A percentile compares a stretch with the other conserved stretches of the same genome.
These are phyloP conservation scores for Plectranthus barbatus DNA, from an alignment of 257 asterid species.

Conservation along the genomic window DNA sequence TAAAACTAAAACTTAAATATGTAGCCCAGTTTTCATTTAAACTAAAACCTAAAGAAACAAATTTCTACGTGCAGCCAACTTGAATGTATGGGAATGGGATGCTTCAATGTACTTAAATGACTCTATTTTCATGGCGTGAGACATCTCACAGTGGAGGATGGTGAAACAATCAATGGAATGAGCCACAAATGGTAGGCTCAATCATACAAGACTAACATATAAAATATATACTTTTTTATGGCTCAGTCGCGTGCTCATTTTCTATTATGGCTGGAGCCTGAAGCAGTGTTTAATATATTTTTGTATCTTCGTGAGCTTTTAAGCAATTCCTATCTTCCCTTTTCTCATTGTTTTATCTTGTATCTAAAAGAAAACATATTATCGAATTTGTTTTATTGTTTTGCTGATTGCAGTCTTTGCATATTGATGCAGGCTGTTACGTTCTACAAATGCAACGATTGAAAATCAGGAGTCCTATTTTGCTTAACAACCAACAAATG, in stretches of 20 bases:
- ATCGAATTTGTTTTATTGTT: neutral
- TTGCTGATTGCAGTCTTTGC: neutral
- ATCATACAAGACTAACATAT: slow-evolving; percentile 68
- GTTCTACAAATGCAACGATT: slow-evolving; percentile 67
- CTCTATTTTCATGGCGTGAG: slow-evolving; percentile 61
- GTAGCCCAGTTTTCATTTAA: no score
- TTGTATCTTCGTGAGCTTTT: neutral
- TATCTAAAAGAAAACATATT: neutral
- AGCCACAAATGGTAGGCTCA: slow-evolving; percentile 82
- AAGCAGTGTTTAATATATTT: slow-evolving; percentile 19
- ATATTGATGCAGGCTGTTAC: slow-evolving; percentile 54
- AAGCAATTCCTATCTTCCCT: neutral
- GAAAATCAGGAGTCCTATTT: slow-evolving; percentile 41
- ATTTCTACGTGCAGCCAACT: no score
- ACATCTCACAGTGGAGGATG: slow-evolving; percentile 60
- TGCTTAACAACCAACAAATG: slow-evolving; percentile 55
- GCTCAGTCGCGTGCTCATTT: neutral
- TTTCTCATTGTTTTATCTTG: neutral
- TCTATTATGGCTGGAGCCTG: neutral
- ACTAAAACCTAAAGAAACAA: no score
- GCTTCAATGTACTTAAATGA: slow-evolving; percentile 60
- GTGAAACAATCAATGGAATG: slow-evolving; percentile 61
- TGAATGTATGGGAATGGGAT: no score
- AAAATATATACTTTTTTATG: slow-evolving; percentile 39
- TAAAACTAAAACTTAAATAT: no score